A percentile compares a stretch with the other conserved stretches of the same genome.
These are phyloP conservation scores for Teratosphaeria pseudoeucalypti DNA, from an alignment of 2,329 filamentous ascomycete genomes.

Conservation along the genomic window DNA sequence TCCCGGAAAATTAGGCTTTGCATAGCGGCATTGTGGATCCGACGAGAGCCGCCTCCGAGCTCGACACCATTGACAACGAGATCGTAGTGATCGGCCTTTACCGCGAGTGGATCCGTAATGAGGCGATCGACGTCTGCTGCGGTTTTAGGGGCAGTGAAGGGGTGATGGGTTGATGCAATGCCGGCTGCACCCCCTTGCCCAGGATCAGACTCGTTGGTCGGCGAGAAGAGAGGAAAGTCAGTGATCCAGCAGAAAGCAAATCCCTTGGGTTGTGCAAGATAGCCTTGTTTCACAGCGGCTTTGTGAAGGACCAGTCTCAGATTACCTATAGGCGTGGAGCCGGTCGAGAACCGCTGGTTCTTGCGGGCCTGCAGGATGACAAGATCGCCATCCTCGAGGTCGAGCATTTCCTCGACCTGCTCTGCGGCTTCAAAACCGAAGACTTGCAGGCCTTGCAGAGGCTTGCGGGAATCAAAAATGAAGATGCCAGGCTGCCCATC, in stretches of 20 bases:
- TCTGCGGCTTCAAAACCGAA: conserved; percentile 64
- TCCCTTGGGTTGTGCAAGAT: conserved; percentile 41
- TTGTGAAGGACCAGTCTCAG: conserved; percentile 62
- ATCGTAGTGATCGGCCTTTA: conserved; percentile 83
- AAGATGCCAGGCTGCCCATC: conserved; percentile 74
- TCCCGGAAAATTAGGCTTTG: conserved; percentile 79
- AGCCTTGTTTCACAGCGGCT: conserved; percentile 51
- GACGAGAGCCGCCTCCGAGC: conserved; percentile 81
- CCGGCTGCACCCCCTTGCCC: conserved; percentile 75
- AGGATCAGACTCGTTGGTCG: conserved; percentile 51
- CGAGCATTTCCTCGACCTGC: conserved; percentile 42
- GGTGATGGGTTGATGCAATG: conserved; percentile 82
- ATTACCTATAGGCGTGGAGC: conserved; percentile 62
- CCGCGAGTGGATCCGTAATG: conserved; percentile 58
- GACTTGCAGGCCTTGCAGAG: conserved; percentile 64
- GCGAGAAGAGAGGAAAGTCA: conserved; percentile 88
- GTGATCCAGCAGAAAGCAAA: conserved; percentile 76
- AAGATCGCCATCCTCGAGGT: conserved; percentile 62
- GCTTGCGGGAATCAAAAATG: conserved; percentile 61
- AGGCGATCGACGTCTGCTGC: conserved; percentile 64
- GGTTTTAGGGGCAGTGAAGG: conserved; percentile 80
- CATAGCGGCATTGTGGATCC: conserved; percentile 75
- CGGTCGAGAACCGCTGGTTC: conserved; percentile 54
- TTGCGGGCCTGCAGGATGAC: conserved; percentile 71
- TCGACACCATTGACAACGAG: conserved; percentile 93